A percentile compares a stretch with the other conserved stretches of the same genome.
These are phyloP conservation scores for Tuber indicum DNA, from an alignment of 495 filamentous ascomycete species.

Conservation along the genomic window DNA sequence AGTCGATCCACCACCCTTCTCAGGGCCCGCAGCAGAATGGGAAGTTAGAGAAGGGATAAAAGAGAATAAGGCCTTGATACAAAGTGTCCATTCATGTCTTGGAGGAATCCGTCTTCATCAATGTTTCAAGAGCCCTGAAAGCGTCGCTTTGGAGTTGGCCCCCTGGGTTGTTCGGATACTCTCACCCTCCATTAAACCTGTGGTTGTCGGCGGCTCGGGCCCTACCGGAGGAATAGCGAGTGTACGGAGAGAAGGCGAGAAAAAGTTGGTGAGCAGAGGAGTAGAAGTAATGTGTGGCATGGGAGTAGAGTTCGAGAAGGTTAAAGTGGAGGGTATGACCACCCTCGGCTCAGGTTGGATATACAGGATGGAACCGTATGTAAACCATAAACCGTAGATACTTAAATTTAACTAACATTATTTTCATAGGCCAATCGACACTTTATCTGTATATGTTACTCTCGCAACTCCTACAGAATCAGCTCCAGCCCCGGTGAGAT, in stretches of 20 bases:
- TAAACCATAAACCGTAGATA: slow-evolving; percentile 23
- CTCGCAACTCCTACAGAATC: slow-evolving; percentile 42
- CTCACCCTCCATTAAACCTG: slow-evolving; percentile 82
- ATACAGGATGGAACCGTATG: slow-evolving; percentile 92
- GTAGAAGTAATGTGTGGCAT: slow-evolving; percentile 72
- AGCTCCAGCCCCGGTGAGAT: slow-evolving; percentile 64
- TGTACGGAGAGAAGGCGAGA: slow-evolving; percentile 78
- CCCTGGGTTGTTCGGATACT: slow-evolving; percentile 77
- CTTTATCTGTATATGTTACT: slow-evolving; percentile 57
- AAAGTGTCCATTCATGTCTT: slow-evolving; percentile 47
- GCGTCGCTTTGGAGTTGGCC: slow-evolving; percentile 70
- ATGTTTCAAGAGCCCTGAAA: slow-evolving; percentile 67
- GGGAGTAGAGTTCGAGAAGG: slow-evolving; percentile 73
- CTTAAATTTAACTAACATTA: slow-evolving; percentile 32
- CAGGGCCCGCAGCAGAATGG: slow-evolving; percentile 72
- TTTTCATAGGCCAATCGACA: slow-evolving; percentile 58
- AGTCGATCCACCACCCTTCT: slow-evolving; percentile 61
- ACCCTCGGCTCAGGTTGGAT: slow-evolving; percentile 59
- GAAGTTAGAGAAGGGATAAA: slow-evolving; percentile 70
- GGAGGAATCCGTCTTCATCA: slow-evolving; percentile 57
- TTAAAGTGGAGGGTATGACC: slow-evolving; percentile 63
- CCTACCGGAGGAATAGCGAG: slow-evolving; percentile 65
- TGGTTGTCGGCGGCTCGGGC: slow-evolving; percentile 71
- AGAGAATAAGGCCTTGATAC: slow-evolving; percentile 52
- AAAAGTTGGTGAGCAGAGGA: slow-evolving; percentile 67